Base-by-base conservation (phyloP, 2,329 filamentous ascomycete genomes). In the Eutypella sp. region DNA sequence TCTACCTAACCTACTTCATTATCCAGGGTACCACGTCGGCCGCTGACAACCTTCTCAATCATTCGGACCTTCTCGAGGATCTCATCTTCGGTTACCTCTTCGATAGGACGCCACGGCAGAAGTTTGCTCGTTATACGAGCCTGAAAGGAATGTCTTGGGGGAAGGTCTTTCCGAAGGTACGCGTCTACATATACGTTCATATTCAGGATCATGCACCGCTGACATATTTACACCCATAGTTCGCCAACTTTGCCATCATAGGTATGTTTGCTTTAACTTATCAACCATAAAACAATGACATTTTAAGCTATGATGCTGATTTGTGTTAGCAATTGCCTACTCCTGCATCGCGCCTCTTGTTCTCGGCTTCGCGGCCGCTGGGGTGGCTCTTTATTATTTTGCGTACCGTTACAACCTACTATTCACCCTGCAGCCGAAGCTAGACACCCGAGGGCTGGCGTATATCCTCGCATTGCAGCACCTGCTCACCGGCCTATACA, bases 1-100 rank as follows among this genome's bases (percentile, higher is more conserved):
- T 89, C 62, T 91, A 89, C 62, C 75, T 90, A 19, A 84, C 82
- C 0, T 91, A 89, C 65, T 87, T 90, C 57, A 77, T 90, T 38
- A 70, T 90, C 3, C 86, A 90, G 60, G 87, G 85, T 4, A 71
- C 88, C 47, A 82, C 79, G 0, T 78, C 87, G 49, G 81, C 84
- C 27, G 74, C 84, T 1, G 77, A 81, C 47, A 79, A 81, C n/a
- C 64, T 90, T 9, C 68, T 88, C 31, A 83, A 85, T 55, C 60
- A 61, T 37, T 57, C 61, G 5, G 82, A 83, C n/a, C 70, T 90
- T 41, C 66, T 89, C 33, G 55, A 83, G 15, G 82, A 81, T 61
- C 75, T 82, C 42, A 61, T 87, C 10, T 71, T 82, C 24, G 81
- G 85, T 55, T 81, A 74, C 51, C 67, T 87, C 45, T 68, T 89